Evolutionary conservation across 805 yeast genomes (phyloP), one percentile per base, ranked within the genome.

Genomic region (Nakazawaea ambrosiae): DNA sequence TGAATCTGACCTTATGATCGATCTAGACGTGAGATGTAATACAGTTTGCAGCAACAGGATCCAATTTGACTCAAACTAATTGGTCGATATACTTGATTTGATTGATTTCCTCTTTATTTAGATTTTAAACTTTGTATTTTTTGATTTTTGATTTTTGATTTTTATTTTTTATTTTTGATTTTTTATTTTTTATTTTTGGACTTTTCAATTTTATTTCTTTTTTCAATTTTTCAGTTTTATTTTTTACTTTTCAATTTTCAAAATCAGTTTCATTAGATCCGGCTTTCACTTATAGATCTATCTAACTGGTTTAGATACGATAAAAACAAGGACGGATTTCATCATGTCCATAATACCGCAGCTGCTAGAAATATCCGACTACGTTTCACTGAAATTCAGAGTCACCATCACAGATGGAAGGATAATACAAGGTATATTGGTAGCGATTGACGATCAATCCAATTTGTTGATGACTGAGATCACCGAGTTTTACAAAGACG

Each of bases 371-470:
- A 53, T 61, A 5, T 38, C 53, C 3, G 58, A 68, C 22, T 52
- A 58, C 18, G 55, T 68, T 4, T 57, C 63, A 0, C 51, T 58
- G 20, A 51, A 51, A 3, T 53, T 49, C 41, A 39, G 45, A 17
- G 34, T 60, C 8, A 33, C 48, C 5, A 49, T 58, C 12, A 41
- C 19, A 5, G 64, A 62, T 30, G 60, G 61, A 1, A 43, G 73
- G 17, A 31, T 43, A 1, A 39, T 68, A 9, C 41, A 44, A 6
- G 75, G 75, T 0, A 46, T 50, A 4, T 47, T 69, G 11, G 60
- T 67, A 10, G 68, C 74, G 1, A 48, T 65, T 3, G 75, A 69
- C 44, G 66, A 68, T 23, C 65, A 65, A 39, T 51, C 61, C 15
- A 69, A 68, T 39, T 36, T 68, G 5, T 48, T 69, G 15, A 42